Evolutionary conservation across 2,329 filamentous ascomycete genomes (phyloP), one percentile per base, ranked within the genome.

Genomic region (Colletotrichum tanaceti): DNA sequence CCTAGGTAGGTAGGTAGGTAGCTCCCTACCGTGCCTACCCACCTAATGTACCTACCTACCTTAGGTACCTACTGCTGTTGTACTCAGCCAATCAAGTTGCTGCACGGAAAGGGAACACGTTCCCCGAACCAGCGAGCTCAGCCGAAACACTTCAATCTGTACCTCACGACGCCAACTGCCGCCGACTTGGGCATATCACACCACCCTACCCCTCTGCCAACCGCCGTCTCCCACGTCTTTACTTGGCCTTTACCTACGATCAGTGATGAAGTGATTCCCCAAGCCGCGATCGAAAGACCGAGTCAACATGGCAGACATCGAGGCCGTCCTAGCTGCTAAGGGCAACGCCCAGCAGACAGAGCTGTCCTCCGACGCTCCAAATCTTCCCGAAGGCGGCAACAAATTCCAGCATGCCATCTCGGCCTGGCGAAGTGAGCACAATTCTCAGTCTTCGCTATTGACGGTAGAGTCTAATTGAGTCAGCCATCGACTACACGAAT

Each of bases 401-500:
- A 98, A 97, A 80, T 99, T 99, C 79, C 96, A 99, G 79, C 92
- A 91, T 77, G 96, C 96, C 65, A 97, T 99, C 74, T 93, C 93
- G 71, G 93, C 94, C 78, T 99, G 96, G 96, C 90, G 96, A 84
- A 94, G 94, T 97, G 88, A 62, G 68, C 18, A 39, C 18, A 24
- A 39, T 24, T 68, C 84, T 49, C n/a, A n/a, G 18, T 35, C 14
- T 41, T 20, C 39, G 52, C 24, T 55, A 28, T 62, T 64, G 54
- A 43, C 52, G 44, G 63, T 41, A 66, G 68, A 68, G 72, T 41
- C 70, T 69, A 20, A 71, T 68, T 72, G 75, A 72, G 76, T 58
- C 75, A 97, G 94, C 90, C 75, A 93, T 99, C 79, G 93, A 98
- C 78, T 86, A 99, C 66, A 91, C 93, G 55, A 89, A 87, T 28